phyloP scores from a whole-genome alignment of 306 rosid genomes.

The Acmispon strigosus region DNA sequence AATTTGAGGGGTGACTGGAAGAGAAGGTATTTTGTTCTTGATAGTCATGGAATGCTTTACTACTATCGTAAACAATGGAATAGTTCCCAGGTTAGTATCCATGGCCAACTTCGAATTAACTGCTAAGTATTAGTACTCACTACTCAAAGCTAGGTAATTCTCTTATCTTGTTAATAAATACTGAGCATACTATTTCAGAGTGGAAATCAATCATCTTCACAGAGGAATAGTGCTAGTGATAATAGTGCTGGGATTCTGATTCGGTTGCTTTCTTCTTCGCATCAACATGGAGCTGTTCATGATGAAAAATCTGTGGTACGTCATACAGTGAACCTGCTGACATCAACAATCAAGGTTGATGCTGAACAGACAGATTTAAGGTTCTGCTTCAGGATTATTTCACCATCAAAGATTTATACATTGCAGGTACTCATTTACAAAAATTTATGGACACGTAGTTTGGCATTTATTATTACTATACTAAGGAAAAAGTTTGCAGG shows the following conservation, averaged over 20 bases:
- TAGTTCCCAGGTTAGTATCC: constrained; percentile 46
- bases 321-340: constrained; percentile 66
- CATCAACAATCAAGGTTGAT: constrained; percentile 74
- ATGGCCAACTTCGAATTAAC: constrained; percentile 14
- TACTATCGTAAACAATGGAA: constrained; percentile 69
- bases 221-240: constrained; percentile 38
- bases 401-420: constrained; percentile 58
- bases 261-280: constrained; percentile 50
- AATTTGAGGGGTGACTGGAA: constrained; percentile 82
- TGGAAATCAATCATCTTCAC: constrained; percentile 37
- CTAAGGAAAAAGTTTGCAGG: constrained; percentile 39
- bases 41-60: constrained; percentile 70
- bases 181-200: constrained; percentile 33
- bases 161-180: constrained; percentile 18
- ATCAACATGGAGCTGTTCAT: constrained; percentile 39
- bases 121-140: background rate
- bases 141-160: background rate
- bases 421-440: constrained; percentile 48
- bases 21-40: constrained; percentile 77
- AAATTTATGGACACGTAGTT: background rate
- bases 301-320: constrained; percentile 62
- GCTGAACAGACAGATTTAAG: constrained; percentile 76
- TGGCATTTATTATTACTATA: background rate
- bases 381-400: constrained; percentile 81
- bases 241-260: constrained; percentile 54